Percentiles rank a stretch among this genome's conserved stretches.
Conservation (phyloP, 2,329 filamentous ascomycete genomes). For the Ustulina deusta region DNA sequence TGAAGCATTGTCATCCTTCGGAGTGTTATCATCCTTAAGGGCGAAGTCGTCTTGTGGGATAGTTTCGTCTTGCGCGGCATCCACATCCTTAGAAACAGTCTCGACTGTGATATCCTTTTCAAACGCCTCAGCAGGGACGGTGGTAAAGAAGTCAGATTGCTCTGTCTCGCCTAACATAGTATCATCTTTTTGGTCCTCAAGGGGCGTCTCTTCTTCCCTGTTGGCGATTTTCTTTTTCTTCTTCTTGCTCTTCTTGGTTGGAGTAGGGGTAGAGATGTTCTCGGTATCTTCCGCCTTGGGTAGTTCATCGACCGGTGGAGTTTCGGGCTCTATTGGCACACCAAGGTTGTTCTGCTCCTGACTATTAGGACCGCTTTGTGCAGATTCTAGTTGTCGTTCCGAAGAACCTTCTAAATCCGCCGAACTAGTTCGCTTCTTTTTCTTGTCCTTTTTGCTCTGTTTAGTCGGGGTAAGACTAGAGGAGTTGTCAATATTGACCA, state of each 20-base stretch:
- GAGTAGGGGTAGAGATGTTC: conserved; percentile 18
- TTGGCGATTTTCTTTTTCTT: conserved; percentile 49
- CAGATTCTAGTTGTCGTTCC: conserved; percentile 31
- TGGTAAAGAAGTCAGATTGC: neutral
- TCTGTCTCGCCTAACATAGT: neutral
- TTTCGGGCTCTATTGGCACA: neutral
- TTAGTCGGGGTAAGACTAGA: conserved; percentile 35
- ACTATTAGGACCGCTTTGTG: neutral
- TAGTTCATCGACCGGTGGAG: neutral
- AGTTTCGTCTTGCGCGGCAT: neutral
- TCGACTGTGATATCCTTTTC: conserved; percentile 9
- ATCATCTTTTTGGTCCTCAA: neutral
- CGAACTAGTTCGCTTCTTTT: conserved; percentile 45
- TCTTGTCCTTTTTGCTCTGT: conserved; percentile 47
- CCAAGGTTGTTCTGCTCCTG: neutral
- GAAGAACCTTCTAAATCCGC: conserved; percentile 17
- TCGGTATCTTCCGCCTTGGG: conserved; percentile 21
- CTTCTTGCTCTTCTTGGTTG: conserved; percentile 51
- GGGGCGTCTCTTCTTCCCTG: conserved; percentile 9
- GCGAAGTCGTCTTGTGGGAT: neutral
- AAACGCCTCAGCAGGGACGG: neutral
- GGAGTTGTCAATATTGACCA: conserved; percentile 29
- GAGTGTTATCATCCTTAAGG: neutral
- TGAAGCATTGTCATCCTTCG: neutral
- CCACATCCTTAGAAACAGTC: neutral